These are phyloP conservation scores for Colletotrichum tanaceti DNA, from an alignment of 2,329 filamentous ascomycete genomes.

Conservation along the genomic window DNA sequence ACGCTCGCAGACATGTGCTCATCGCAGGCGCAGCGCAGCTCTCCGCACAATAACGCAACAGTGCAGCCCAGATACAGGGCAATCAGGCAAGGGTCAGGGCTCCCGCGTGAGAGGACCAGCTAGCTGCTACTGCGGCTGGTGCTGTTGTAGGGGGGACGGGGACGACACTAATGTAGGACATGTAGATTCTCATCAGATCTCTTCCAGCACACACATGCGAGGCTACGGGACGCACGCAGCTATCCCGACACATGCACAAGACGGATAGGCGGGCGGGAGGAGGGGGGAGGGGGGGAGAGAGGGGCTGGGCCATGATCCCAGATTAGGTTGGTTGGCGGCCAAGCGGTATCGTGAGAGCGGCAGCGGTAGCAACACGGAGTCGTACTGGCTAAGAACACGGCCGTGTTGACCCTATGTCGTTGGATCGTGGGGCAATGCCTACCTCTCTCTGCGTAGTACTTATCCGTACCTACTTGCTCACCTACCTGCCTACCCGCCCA, in stretches of 20 bases:
- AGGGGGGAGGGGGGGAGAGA: neutral
- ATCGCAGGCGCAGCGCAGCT: slow-evolving; percentile 4
- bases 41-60: slow-evolving; percentile 11
- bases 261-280: slow-evolving; percentile 33
- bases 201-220: slow-evolving; percentile 32
- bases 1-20: neutral
- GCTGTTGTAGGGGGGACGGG: slow-evolving; percentile 8
- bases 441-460: too few relatives aligned
- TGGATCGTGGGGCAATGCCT: slow-evolving; percentile 8
- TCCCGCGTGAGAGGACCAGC: neutral
- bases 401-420: slow-evolving; percentile 9
- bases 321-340: neutral
- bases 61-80: neutral
- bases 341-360: neutral
- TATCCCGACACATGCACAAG: slow-evolving; percentile 39
- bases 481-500: neutral
- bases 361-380: neutral
- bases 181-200: slow-evolving; percentile 37
- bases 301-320: slow-evolving; percentile 8
- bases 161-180: slow-evolving; percentile 38
- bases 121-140: neutral
- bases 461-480: neutral
- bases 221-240: slow-evolving; percentile 37
- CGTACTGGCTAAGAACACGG: neutral
- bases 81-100: neutral